A percentile compares a stretch with the other conserved stretches of the same genome.
Evolutionary conservation across 2,329 filamentous ascomycete species (phyloP).

Genomic region (Arthroderma sp.): DNA sequence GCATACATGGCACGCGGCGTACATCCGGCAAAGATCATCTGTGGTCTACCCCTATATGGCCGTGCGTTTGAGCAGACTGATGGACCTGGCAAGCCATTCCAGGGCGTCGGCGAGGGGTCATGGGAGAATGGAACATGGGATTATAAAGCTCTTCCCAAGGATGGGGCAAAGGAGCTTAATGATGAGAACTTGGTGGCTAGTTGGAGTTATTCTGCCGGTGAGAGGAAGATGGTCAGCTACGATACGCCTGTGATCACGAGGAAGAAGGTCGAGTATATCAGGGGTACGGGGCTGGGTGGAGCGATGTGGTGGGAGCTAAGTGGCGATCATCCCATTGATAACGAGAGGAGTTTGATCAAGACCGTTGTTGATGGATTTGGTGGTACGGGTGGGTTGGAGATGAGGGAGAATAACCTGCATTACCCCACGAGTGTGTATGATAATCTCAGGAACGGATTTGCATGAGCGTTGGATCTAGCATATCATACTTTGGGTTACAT

Average conservation of each 20-base stretch:
- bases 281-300: slow-evolving; percentile 58
- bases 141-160: slow-evolving; percentile 69
- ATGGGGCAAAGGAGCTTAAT: slow-evolving; percentile 48
- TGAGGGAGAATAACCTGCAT: slow-evolving; percentile 9
- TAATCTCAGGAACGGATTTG: slow-evolving; percentile 11
- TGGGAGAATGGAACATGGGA: slow-evolving; percentile 84
- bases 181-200: slow-evolving; percentile 54
- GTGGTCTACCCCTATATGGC: slow-evolving; percentile 88
- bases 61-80: slow-evolving; percentile 70
- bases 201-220: slow-evolving; percentile 56
- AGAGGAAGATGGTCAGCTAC: slow-evolving; percentile 59
- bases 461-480: neutral
- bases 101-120: slow-evolving; percentile 62
- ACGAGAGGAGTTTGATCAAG: slow-evolving; percentile 12
- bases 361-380: slow-evolving; percentile 9
- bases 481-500: neutral
- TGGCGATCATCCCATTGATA: slow-evolving; percentile 42
- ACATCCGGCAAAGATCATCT: slow-evolving; percentile 58
- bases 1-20: slow-evolving; percentile 60
- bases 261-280: slow-evolving; percentile 61
- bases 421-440: slow-evolving; percentile 12
- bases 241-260: slow-evolving; percentile 57
- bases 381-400: slow-evolving; percentile 9
- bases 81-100: slow-evolving; percentile 58
- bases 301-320: slow-evolving; percentile 96